Evolutionary conservation across 2,329 filamentous ascomycete species (phyloP), one percentile per base, ranked within the genome.

Genomic region (Aspergillus ustus): DNA sequence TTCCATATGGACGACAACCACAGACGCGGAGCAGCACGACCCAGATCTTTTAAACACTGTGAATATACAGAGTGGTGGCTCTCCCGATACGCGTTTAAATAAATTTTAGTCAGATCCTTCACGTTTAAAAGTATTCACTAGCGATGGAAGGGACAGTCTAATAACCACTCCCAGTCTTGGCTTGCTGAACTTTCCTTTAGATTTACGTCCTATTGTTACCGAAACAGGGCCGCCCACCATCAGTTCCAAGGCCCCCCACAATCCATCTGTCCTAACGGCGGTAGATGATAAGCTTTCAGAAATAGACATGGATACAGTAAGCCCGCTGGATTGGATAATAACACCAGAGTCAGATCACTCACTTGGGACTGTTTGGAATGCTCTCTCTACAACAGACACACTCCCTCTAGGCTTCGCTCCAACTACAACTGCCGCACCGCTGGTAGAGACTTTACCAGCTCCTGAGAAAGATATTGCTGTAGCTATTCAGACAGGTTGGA

Each of bases 21-120:
- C 40, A 55, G 44, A 55, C 8, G 52, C 52, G 44, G 37, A 45
- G 52, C 52, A 55, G 44, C 52, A 55, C 52, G n/a, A 55, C 40
- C 52, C 40, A 55, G 40, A 55, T 55, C 22, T 31, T 31, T 50
- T 9, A 50, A 50, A 31, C 22, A 55, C 37, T 13, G 46, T 55
- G 17, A 46, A 34, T 46, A 46, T 55, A 46, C 25, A 45, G 52
- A 55, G 52, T 29, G 40, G 28, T 55, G 44, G 22, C 29, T 55
- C 44, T 37, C 52, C 52, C 29, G n/a, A 46, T 31, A 55, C 40
- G 17, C 44, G 45, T 43, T 50, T 13, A 50, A 37, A 57, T 50
- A 57, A 43, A 28, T 52, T 52, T 52, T 9, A 52, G 50, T n/a
- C 31, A 52, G 50, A 52, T 28, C 13, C 50, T 25, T 22, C 20